Evolutionary conservation across 805 yeast species (phyloP), one percentile per base, ranked within the genome.

Genomic region (Nematodospora valgi): DNA sequence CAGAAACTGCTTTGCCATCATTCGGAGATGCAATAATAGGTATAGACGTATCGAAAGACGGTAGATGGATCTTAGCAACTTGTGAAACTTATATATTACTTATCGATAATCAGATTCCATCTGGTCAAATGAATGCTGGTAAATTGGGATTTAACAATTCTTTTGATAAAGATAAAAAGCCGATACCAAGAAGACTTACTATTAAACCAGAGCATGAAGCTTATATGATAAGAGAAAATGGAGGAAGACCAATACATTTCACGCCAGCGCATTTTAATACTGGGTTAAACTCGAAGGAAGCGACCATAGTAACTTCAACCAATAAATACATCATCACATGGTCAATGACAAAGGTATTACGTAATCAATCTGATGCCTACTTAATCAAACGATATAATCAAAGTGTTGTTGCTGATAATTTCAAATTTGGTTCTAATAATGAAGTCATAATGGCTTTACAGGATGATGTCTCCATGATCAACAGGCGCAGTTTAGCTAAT

Each of bases 281-380:
- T 17, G 87, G 87, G 27, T 37, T 75, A n/a, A 70, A 72, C 32
- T 54, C 76, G 17, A 76, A 74, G 41, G 93, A 82, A 51, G 78
- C 83, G 13, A 69, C 81, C 2, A 83, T 88, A 33, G 78, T 86
- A 16, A 73, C 95, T 1, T 78, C 91, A 4, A 68, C 82, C 2
- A 96, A 96, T 2, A 91, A 89, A 13, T 88, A 78, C 57, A 82
- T 87, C 16, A 73, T 88, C 15, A 72, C 84, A 1, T 88, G 96
- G 96, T 78, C 82, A 9, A 57, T 88, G 52, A 70, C 64, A 45
- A 76, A 79, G 41, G 67, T 83, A 10, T 52, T 81, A 27, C 61
- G 63, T 28, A 76, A 73, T 37, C 59, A 59, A 27, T 70, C 37
- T 21, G 50, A 50, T 11, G 44, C 44, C 12, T 86, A 85, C 54